Evolutionary conservation across 2,329 filamentous ascomycete species (phyloP).

Genomic region (Penicillium sp.): DNA sequence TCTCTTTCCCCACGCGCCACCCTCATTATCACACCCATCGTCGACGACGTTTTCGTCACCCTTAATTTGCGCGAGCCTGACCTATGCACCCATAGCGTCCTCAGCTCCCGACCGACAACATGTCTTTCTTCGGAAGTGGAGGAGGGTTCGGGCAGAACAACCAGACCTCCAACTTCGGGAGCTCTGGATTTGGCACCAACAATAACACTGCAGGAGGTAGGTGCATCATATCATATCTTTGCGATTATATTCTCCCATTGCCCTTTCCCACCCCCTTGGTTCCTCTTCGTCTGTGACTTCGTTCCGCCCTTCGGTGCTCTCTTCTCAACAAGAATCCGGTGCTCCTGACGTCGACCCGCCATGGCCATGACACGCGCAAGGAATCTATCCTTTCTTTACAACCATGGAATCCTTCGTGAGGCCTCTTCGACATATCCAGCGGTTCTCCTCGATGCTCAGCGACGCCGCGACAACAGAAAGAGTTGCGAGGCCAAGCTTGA

Average conservation of each 20-base stretch:
- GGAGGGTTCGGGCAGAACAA: conserved; percentile 62
- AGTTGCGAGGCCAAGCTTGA: conserved; percentile 29
- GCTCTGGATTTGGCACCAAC: conserved; percentile 31
- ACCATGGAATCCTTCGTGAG: conserved; percentile 11
- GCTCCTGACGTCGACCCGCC: conserved; percentile 32
- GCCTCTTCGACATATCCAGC: conserved; percentile 8
- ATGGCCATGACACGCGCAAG: conserved; percentile 24
- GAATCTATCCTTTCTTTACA: conserved; percentile 6
- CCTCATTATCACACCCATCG: conserved; percentile 6
- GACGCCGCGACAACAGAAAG: conserved; percentile 32
- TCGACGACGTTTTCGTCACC: conserved; percentile 3
- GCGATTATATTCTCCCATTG: conserved; percentile 2
- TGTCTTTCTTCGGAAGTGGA: conserved; percentile 49
- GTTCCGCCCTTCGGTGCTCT: conserved; percentile 12
- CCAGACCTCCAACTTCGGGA: conserved; percentile 44
- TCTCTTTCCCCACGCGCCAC: conserved; percentile 20
- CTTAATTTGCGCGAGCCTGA: conserved; percentile 1
- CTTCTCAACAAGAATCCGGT: conserved; percentile 19
- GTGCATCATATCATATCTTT: conserved; percentile 19
- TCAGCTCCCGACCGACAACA: conserved; percentile 29
- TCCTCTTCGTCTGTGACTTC: neutral
- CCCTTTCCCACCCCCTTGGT: conserved; percentile 1
- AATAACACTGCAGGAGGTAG: conserved; percentile 39
- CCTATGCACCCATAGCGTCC: conserved; percentile 29
- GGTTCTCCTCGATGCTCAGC: conserved; percentile 28